Conservation (phyloP, 331 rosid species). For the Quercus tomentella region DNA sequence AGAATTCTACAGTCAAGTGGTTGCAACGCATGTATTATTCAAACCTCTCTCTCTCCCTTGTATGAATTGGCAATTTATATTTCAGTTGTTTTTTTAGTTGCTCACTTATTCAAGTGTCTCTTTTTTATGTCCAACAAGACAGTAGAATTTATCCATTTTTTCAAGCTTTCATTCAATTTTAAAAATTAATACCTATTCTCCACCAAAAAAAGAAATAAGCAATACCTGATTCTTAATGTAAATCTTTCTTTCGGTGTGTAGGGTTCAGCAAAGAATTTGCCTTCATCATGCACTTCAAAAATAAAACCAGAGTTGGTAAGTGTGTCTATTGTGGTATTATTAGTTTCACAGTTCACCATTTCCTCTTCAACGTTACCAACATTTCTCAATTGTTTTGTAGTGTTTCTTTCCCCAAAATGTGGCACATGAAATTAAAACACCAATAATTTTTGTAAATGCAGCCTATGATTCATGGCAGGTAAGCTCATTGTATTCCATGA, state of each 20-base stretch:
- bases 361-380: conserved; percentile 9
- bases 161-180: background rate
- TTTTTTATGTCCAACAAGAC: background rate
- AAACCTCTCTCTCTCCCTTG: conserved; percentile 15
- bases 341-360: conserved; percentile 2
- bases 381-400: conserved; percentile 37
- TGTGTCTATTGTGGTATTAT: background rate
- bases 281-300: conserved; percentile 73
- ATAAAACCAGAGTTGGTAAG: conserved; percentile 73
- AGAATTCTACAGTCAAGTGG: conserved; percentile 53
- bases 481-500: conserved; percentile 20
- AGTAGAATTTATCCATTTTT: background rate
- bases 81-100: background rate
- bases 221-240: conserved; percentile 5
- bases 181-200: background rate
- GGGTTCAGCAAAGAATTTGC: conserved; percentile 79
- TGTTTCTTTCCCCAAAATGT: conserved; percentile 90
- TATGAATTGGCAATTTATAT: background rate
- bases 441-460: conserved; percentile 77
- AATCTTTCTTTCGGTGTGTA: conserved; percentile 13
- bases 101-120: background rate
- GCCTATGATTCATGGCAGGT: conserved; percentile 99
- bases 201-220: background rate
- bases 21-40: conserved; percentile 60
- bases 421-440: conserved; percentile 58